Conservation (phyloP, 805 yeast genomes). For the Sungouiella blattae region DNA sequence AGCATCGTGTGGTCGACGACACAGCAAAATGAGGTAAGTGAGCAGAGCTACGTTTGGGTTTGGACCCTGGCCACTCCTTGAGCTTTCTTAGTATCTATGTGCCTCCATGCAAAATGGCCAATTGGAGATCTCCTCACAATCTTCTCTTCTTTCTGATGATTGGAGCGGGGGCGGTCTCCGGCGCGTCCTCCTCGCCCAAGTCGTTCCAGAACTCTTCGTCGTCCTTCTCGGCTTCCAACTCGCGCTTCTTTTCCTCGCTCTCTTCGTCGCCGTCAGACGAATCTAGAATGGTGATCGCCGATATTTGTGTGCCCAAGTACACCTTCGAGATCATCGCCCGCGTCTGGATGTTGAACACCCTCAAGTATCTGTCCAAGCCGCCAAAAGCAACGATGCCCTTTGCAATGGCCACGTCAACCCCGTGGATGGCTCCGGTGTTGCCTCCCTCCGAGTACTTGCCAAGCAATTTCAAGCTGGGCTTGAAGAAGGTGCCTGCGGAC, state of each 20-base stretch:
- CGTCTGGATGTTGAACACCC: slow-evolving; percentile 64
- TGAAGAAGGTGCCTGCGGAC: slow-evolving; percentile 44
- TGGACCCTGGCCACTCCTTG: too few relatives aligned
- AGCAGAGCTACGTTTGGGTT: too few relatives aligned
- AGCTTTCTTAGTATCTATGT: too few relatives aligned
- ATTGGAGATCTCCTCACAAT: too few relatives aligned
- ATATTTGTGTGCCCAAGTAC: slow-evolving; percentile 70
- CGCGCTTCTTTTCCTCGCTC: slow-evolving; percentile 24
- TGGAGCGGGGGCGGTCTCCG: too few relatives aligned
- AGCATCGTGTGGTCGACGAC: slow-evolving; percentile 6
- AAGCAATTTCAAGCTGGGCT: slow-evolving; percentile 47
- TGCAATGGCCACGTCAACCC: slow-evolving; percentile 44
- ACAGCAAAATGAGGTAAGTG: not conserved
- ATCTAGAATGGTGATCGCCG: slow-evolving; percentile 48
- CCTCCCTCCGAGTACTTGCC: slow-evolving; percentile 58
- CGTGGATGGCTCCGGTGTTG: slow-evolving; percentile 70
- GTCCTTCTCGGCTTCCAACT: slow-evolving; percentile 20
- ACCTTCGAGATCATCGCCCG: slow-evolving; percentile 67
- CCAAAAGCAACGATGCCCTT: slow-evolving; percentile 62
- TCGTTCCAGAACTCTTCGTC: slow-evolving; percentile 40
- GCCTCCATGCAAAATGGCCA: too few relatives aligned
- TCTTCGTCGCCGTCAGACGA: slow-evolving; percentile 40
- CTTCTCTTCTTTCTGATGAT: slow-evolving; percentile 31
- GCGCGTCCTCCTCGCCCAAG: slow-evolving; percentile 27
- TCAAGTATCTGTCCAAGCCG: slow-evolving; percentile 81